Evolutionary conservation across 768 basidiomycete genomes (phyloP), one percentile per base, ranked within the genome.

Genomic region (Leccinum incarnatum): DNA sequence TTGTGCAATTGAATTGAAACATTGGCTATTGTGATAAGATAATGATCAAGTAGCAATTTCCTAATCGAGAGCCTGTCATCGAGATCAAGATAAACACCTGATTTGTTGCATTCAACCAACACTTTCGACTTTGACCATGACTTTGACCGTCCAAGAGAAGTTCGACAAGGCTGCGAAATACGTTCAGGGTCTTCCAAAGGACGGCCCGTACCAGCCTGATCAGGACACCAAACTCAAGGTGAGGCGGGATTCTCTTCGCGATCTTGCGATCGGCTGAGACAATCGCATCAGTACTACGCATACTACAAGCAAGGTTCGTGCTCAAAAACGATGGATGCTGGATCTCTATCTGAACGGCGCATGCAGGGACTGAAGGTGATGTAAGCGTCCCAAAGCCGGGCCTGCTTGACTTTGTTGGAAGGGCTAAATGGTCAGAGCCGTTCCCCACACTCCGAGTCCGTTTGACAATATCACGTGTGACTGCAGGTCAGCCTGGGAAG

Each of bases 221-320:
- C 75, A 82, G 62, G 87, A 88, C 11, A 88, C 92, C 57, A 82
- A 92, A 78, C 89, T 98, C 64, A 78, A 76, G 66, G 95, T 95
- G 73, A 71, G 90, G 77, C 36, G n/a, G 32, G 36, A 52, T 45
- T 54, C 14, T 42, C 49, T 37, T 29, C 7, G 12, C 27, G 42
- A 62, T 60, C 49, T 2, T 37, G 23, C 47, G 45, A 65, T 60
- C 47, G 30, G 55, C 50, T 59, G 52, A 65, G 32, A 14, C n/a
- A 12, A 21, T 55, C 42, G 50, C 3, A 47, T 19, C 67, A 98
- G 95, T 97, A 97, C 81, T 99, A 98, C 81, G 82, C 81, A 65
- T 84, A 88, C 74, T 98, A 80, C 84, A 99, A 98, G 82, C 95
- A 96, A 81, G 93, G 93, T 89, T 55, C 48, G 72, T 55, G 21